Evolutionary conservation across 106 monocot genomes (phyloP), one percentile per base, ranked within the genome.

Genomic region (Xerophyta viscosa): DNA sequence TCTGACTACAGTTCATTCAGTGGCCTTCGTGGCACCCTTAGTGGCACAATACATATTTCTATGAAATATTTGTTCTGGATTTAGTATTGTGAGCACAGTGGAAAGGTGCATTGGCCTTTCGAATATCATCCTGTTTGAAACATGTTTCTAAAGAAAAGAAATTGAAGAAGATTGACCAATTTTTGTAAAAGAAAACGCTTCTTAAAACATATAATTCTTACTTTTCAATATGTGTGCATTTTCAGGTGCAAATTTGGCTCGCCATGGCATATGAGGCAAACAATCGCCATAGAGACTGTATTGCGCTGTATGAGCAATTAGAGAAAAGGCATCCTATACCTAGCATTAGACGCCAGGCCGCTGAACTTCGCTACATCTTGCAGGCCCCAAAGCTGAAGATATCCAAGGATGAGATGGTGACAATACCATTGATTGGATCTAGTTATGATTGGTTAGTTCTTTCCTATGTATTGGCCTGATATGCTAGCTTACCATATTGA

Each of bases 261-360:
- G 96, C 96, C 1, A 96, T 96, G 96, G 96, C 96, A 21, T 96
- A 89, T 53, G 96, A 96, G 50, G 96, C 96, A 41, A 85, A 96
- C 62, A 96, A 79, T 51, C 72, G 89, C 17, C 96, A 86, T 60
- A 68, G 66, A 58, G 96, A 96, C 71, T 96, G 96, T 76, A 96
- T 96, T 59, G 84, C 58, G 14, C 52, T 96, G 29, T 96, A 96
- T 56, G 62, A 82, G 43, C 62, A 89, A 59, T 44, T 96, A 52
- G 96, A 96, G 66, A 79, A 85, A 70, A 62, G 65, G 37, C 96
- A 96, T 43, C 96, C 96, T 9, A 73, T 63, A 71, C 51, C 71
- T 25, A 82, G 68, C 59, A 96, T 96, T 33, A 62, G 96, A 59
- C 81, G 89, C 27, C 96, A 96, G 61, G 96, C 96, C 39, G 78